phyloP scores from a whole-genome alignment of 768 basidiomycete genomes.

The Pulveroboletus ravenelii region DNA sequence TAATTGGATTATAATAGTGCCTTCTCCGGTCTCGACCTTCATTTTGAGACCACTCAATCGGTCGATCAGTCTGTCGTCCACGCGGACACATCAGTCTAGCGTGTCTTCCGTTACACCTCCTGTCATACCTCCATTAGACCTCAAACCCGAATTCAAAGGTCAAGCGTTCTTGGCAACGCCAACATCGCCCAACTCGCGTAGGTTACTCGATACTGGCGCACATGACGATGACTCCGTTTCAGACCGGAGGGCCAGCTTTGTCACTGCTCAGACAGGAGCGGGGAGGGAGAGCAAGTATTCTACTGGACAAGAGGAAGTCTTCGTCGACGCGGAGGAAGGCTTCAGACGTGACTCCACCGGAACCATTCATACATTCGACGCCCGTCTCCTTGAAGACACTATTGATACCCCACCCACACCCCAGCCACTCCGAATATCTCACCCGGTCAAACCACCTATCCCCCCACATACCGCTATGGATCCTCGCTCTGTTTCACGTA shows the following conservation, averaged over 20 bases:
- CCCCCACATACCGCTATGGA: constrained; percentile 14
- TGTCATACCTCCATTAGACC: constrained; percentile 54
- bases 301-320: constrained; percentile 23
- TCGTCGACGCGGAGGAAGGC: constrained; percentile 28
- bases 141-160: constrained; percentile 49
- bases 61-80: constrained; percentile 60
- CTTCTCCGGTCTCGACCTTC: constrained; percentile 53
- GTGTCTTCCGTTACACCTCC: constrained; percentile 39
- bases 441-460: constrained; percentile 17
- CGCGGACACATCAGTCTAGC: constrained; percentile 50
- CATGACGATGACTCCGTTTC: constrained; percentile 42
- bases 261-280: constrained; percentile 39
- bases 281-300: constrained; percentile 31
- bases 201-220: constrained; percentile 21
- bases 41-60: constrained; percentile 62
- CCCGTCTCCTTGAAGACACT: constrained; percentile 12
- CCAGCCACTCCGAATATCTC: background rate
- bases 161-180: constrained; percentile 28
- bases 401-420: constrained; percentile 3
- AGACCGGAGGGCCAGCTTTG: constrained; percentile 53
- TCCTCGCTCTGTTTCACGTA: constrained; percentile 14
- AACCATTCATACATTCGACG: constrained; percentile 21
- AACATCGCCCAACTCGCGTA: constrained; percentile 22
- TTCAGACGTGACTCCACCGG: constrained; percentile 20
- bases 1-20: constrained; percentile 32